Conservation (phyloP, 148 eudicot genomes). For the Dysphania ambrosioides region DNA sequence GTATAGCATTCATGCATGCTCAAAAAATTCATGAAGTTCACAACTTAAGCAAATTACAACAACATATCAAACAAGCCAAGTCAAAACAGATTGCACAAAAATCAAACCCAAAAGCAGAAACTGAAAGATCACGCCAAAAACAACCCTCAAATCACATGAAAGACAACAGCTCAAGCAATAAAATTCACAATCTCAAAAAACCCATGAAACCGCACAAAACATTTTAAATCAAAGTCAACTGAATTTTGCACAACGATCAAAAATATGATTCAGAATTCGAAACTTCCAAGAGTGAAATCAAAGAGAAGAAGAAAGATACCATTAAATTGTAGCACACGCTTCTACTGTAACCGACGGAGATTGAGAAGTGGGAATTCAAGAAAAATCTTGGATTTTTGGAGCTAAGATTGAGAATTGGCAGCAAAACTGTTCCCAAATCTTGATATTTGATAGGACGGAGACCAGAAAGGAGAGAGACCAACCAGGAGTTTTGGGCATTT, state of each 20-base stretch:
- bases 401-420: neutral
- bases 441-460: conserved; percentile 1
- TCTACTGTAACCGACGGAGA: neutral
- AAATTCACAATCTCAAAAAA: neutral
- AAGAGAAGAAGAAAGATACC: neutral
- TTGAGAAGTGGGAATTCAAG: neutral
- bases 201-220: conserved; percentile 18
- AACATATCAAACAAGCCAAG: neutral
- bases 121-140: conserved; percentile 6
- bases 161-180: neutral
- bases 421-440: neutral
- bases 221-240: conserved; percentile 15
- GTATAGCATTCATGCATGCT: neutral
- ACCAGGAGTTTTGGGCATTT: neutral
- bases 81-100: neutral
- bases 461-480: conserved; percentile 8
- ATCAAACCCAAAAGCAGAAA: conserved; percentile 14
- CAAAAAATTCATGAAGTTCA: neutral
- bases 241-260: conserved; percentile 5
- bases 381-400: neutral
- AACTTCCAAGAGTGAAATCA: neutral
- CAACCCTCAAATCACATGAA: conserved; percentile 1
- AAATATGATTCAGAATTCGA: neutral
- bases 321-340: neutral
- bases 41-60: neutral